These are phyloP conservation scores for Backusella australiensis DNA, from an alignment of 192 early-diverging fungal genomes.

Conservation along the genomic window DNA sequence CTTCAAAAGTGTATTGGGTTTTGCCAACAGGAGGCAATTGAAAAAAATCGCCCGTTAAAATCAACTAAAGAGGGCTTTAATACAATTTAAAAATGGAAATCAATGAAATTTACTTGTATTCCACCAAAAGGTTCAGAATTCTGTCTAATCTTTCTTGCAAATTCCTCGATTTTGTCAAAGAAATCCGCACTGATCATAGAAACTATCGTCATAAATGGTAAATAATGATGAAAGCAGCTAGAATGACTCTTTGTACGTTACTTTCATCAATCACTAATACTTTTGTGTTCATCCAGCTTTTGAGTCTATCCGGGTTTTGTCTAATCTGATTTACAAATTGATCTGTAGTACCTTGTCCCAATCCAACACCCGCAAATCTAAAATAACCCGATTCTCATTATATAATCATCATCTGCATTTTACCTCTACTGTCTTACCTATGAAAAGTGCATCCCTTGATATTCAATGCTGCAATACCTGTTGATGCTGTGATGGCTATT, in stretches of 20 bases:
- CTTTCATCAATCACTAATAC: constrained; percentile 74
- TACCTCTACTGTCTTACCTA: background rate
- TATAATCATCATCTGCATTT: background rate
- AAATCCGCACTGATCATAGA: constrained; percentile 72
- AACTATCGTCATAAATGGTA: constrained; percentile 32
- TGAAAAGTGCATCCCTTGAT: constrained; percentile 72
- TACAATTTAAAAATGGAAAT: background rate
- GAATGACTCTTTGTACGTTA: constrained; percentile 10
- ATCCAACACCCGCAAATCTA: constrained; percentile 62
- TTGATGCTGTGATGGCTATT: constrained; percentile 65
- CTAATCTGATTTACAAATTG: constrained; percentile 25
- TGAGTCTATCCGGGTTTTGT: constrained; percentile 11
- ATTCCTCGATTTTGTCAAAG: constrained; percentile 67
- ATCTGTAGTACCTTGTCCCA: constrained; percentile 39
- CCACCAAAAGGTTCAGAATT: constrained; percentile 64
- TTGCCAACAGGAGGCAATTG: constrained; percentile 71
- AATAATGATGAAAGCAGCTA: background rate
- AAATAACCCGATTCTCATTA: background rate
- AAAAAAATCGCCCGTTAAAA: constrained; percentile 75
- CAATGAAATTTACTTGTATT: constrained; percentile 51
- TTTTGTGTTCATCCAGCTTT: constrained; percentile 53
- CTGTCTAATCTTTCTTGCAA: constrained; percentile 52
- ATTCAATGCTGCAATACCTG: constrained; percentile 76
- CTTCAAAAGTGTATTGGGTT: constrained; percentile 62
- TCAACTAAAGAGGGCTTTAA: constrained; percentile 11